Conservation (phyloP, 2,329 filamentous ascomycete species). For the Verticillium albo-atrum region DNA sequence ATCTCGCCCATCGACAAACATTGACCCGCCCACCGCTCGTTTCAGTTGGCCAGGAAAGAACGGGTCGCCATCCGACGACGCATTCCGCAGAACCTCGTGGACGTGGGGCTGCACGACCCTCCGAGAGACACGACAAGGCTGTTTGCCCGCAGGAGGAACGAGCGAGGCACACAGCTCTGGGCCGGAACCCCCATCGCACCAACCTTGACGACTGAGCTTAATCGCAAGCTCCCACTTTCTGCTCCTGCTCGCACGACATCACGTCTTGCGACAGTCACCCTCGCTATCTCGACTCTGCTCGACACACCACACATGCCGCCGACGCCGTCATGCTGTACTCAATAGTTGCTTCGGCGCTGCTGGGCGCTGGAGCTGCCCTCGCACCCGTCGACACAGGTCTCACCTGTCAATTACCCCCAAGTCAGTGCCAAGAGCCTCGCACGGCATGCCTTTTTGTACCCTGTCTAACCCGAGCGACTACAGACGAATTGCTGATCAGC, state of each 20-base stretch:
- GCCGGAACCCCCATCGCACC: background rate
- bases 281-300: background rate
- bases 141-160: background rate
- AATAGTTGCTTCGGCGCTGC: background rate
- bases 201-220: background rate
- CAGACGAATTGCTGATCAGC: background rate
- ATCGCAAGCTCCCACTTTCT: background rate
- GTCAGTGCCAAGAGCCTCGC: background rate
- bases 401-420: background rate
- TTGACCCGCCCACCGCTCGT: background rate
- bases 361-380: constrained; percentile 7
- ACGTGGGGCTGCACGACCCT: background rate
- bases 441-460: background rate
- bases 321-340: background rate
- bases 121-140: background rate
- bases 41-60: background rate
- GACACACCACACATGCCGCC: background rate
- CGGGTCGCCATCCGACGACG: background rate
- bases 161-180: background rate
- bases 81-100: background rate
- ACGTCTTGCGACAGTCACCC: background rate
- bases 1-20: too few species aligned
- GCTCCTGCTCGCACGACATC: background rate
- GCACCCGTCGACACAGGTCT: constrained; percentile 35
- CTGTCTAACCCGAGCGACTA: background rate